These are phyloP conservation scores for Wallacemonas rigidus DNA, from an alignment of 208 protist genomes.

Conservation along the genomic window DNA sequence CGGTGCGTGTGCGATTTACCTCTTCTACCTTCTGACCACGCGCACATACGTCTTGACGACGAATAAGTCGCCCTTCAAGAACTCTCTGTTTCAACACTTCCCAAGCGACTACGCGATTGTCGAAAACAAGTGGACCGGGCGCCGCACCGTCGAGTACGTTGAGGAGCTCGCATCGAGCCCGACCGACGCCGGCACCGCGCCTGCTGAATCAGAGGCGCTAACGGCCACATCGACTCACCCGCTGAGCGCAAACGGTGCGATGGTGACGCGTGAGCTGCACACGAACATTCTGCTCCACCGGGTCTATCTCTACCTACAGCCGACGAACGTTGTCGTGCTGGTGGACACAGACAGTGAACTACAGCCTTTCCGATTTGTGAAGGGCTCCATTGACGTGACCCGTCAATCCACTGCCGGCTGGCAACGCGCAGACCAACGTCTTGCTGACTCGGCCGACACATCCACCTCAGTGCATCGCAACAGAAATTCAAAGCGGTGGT, in stretches of 20 bases:
- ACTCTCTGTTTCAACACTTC: conserved; percentile 57
- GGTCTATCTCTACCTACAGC: conserved; percentile 68
- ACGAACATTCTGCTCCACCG: conserved; percentile 64
- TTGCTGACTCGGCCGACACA: neutral
- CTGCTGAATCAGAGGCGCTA: neutral
- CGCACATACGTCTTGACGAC: conserved; percentile 67
- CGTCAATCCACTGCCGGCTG: neutral
- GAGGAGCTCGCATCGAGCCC: neutral
- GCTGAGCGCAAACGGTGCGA: neutral
- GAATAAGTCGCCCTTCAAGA: conserved; percentile 44
- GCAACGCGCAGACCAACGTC: conserved; percentile 15
- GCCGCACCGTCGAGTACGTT: neutral
- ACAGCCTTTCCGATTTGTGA: conserved; percentile 56
- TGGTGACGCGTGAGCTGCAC: conserved; percentile 27
- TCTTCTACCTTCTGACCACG: conserved; percentile 67
- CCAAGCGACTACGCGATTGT: conserved; percentile 72
- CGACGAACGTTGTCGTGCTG: conserved; percentile 42
- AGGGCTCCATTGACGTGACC: conserved; percentile 2
- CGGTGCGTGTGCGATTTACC: conserved; percentile 22
- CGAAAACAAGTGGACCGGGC: conserved; percentile 56
- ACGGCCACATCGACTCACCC: neutral
- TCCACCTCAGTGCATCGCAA: neutral
- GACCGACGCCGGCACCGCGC: neutral
- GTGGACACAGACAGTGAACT: conserved; percentile 52
- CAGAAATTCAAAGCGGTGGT: too few species aligned